Base-by-base conservation (phyloP, 2,329 filamentous ascomycete genomes). In the Venturia carpophila region DNA sequence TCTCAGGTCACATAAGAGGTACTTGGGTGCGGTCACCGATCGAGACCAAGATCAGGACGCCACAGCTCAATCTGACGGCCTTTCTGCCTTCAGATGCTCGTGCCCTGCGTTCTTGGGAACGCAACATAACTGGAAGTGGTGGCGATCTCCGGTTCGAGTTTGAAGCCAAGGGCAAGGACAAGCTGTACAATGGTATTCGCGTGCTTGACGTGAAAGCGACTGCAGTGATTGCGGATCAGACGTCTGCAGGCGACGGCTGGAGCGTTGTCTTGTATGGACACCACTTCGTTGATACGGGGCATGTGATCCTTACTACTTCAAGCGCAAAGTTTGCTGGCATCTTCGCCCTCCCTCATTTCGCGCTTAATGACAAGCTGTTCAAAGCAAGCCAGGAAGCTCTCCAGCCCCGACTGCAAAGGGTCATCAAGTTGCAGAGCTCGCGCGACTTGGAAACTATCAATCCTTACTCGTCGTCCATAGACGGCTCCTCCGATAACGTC, bases 291-390 rank as follows among this genome's bases (percentile, higher is more conserved):
- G 82, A 84, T n/a, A 84, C 89, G 68, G 94, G 94, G 1, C 84
- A 86, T 17, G 84, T 94, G 62, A 79, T 97, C 43, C 79, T 97
- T 73, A 90, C 89, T 1, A 97, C 93, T 0, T 93, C 92, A 60
- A 97, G 92, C 75, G 90, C 96, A 72, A 97, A 96, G 78, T 83
- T 94, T 71, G 86, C 88, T n/a, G 92, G 94, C 55, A 87, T 97
- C 65, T 96, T 96, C 74, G 89, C 87, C 2, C 79, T 97, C 60
- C 92, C 94, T 34, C 92, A 97, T 75, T 82, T 99, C 63, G 81
- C 89, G 0, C 83, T 90, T 19, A 83, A 82, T 6, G 72, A 78
- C 27, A 76, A 79, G 65, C 77, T 79, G 1, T 87, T 84, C 69
- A 75, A 73, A 6, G 68, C 71, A 0, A 71, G 78, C 3, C 75